Base-by-base conservation (phyloP, 1,284 basidiomycete genomes). In the Thecaphora thlaspeos region DNA sequence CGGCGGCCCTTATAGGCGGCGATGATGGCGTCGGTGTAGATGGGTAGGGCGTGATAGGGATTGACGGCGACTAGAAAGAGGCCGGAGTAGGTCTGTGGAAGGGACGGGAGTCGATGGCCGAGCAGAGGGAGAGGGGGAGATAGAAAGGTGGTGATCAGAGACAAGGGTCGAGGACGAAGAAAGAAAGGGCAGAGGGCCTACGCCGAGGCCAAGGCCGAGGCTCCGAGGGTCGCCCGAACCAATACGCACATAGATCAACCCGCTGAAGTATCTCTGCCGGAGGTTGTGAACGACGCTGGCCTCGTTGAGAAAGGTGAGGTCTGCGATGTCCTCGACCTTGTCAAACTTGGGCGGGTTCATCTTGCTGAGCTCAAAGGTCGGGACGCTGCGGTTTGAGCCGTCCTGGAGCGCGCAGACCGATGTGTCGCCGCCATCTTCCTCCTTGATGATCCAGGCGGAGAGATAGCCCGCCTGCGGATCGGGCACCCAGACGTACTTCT, bases 251-350 rank as follows among this genome's bases (percentile, higher is more conserved):
- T 98, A 98, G 70, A 98, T 97, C 53, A 88, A 87, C 26, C 90
- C 90, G 43, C 89, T 89, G 48, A 89, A 88, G 80, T 94, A 98
- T 76, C 95, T 84, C 68, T 91, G 81, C 57, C 91, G 84, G 30
- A 98, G 84, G 80, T 98, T 97, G 78, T 98, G 92, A 22, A 98
- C 93, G 26, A 99, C 95, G 70, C 91, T 93, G 11, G 95, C 93
- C 83, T 99, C 95, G 78, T 98, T 98, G 58, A 98, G 82, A 80
- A 93, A 96, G 1, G 95, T 98, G 61, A 99, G 83, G 80, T 98
- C 93, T 41, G 95, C 95, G 71, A 98, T 98, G 80, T 99, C 95
- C 68, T 94, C 92, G 2, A 92, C 93, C 43, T 91, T 86, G 80
- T 98, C 93, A 78, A 98, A 98, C 80, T 96, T 95, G 41, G 94